phyloP scores from a whole-genome alignment of 306 rosid species.

The Malus sylvestris region DNA sequence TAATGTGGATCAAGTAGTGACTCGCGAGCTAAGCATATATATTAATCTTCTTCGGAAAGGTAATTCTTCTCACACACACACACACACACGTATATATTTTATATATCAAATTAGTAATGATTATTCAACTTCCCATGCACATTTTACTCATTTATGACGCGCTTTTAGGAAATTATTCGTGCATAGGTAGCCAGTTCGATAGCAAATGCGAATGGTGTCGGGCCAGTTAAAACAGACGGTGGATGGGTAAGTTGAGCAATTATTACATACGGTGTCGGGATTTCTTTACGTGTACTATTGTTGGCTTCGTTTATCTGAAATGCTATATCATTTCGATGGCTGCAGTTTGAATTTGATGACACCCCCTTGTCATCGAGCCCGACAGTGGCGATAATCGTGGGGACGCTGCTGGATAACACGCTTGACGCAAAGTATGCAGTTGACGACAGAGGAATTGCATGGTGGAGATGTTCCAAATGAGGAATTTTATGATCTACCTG shows the following conservation, averaged over 20 bases:
- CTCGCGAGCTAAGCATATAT: no score
- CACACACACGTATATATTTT: no score
- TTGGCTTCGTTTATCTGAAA: slow-evolving; percentile 3
- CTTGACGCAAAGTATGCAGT: slow-evolving; percentile 41
- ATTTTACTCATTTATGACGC: no score
- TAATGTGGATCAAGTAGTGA: no score
- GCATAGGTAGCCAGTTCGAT: no score
- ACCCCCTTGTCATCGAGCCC: slow-evolving; percentile 84
- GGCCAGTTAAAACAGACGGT: slow-evolving; percentile 69
- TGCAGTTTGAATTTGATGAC: slow-evolving; percentile 78
- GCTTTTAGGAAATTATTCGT: no score
- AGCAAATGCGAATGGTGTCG: not conserved
- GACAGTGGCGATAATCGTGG: slow-evolving; percentile 72
- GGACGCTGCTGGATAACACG: slow-evolving; percentile 74
- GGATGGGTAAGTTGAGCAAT: slow-evolving; percentile 47
- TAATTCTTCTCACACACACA: no score
- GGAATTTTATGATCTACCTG: no score
- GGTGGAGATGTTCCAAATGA: slow-evolving; percentile 74
- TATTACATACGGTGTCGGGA: no score
- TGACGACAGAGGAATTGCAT: slow-evolving; percentile 66
- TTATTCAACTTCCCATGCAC: no score
- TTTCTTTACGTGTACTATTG: not conserved
- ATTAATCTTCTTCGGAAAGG: no score
- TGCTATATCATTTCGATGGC: not conserved
- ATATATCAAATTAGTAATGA: no score